Base-by-base conservation (phyloP, 2,329 filamentous ascomycete species). In the Byssothecium circinans region DNA sequence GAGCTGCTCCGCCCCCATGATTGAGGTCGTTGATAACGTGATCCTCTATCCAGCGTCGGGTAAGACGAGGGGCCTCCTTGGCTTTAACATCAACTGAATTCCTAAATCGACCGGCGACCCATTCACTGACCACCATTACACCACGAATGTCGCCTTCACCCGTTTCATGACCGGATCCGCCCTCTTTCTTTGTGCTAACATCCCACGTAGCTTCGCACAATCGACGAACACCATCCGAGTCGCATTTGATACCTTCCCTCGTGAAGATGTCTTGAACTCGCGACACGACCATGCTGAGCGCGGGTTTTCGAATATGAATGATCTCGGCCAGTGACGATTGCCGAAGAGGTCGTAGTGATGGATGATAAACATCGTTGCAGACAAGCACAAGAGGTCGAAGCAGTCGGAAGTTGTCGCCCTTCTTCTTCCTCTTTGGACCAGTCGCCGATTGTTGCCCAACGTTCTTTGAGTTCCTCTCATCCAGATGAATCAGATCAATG, bases 291-390 rank as follows among this genome's bases (percentile, higher is more conserved):
- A 91, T 87, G 53, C 95, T 91, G 8, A 97, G 74, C 0, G 88
- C 85, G 2, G 94, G 91, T 60, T 94, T 94, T 39, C 92, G 89
- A 27, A 96, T 87, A 64, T 95, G 91, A 18, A 99, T 86, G 32
- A 97, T 85, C 68, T 99, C 94, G 0, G 92, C 94, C 41, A 94
- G 84, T 0, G 90, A 91, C 54, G 75, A 76, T 52, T 92, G 88
- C n/a, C 94, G 84, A 7, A 99, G 77, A 0, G 89, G 91, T 22
- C 91, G 83, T 33, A 99, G 79, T 17, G 91, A 89, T 3, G 92
- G 86, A 58, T 96, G 91, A 64, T 99, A 99, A 1, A 97, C 84
- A 68, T 99, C 95, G 62, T 99, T 99, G 76, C 94, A 99, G 59
- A 99, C 94, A 39, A 99, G 78, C 41, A 99, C 90, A 23, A 99